Base-by-base conservation (phyloP, 495 filamentous ascomycete species). In the Aspergillus kassunensis region DNA sequence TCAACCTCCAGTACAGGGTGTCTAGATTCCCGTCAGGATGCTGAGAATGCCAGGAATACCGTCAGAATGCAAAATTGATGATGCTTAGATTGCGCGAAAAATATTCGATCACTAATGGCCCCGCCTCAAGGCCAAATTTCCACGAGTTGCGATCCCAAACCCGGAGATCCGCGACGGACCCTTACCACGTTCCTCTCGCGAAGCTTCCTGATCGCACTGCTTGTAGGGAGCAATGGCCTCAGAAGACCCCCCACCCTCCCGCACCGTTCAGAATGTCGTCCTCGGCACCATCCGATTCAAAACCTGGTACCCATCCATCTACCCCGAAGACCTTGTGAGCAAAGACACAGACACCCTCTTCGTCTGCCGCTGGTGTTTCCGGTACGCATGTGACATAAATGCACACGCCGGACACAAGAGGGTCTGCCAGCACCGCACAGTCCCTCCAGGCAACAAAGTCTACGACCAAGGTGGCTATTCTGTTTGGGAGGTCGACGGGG, bases 401-500 rank as follows among this genome's bases (percentile, higher is more conserved):
- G 68, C 80, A 25, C 84, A 76, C 57, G 59, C 81, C 40, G 70
- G 66, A 18, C 84, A 88, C 66, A 71, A 64, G 51, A 67, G 59
- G 25, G 48, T 61, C 9, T 75, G 72, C 50, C 60, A 62, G 35
- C 57, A 69, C 52, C 68, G 65, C 19, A 65, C 47, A 43, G 65
- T 54, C 12, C 75, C 75, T 20, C 74, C 75, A 0, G 78, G 76
- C 4, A 68, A 55, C 33, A 68, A 74, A 51, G 78, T 83, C 57
- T 89, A 84, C 62, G 69, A 64, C 48, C 81, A 76, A 60, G 80
- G 75, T 52, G 80, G 68, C 45, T 86, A 74, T 61, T 76, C 70
- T 43, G 85, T 98, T n/a, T 91, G 88, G 78, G 89, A 97, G 65
- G 80, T 98, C 1, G 93, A 98, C 62, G 93, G 93, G 25, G 87